Evolutionary conservation across 1,139 yeast species (phyloP).

Genomic region (Lodderomyces beijingensis): DNA sequence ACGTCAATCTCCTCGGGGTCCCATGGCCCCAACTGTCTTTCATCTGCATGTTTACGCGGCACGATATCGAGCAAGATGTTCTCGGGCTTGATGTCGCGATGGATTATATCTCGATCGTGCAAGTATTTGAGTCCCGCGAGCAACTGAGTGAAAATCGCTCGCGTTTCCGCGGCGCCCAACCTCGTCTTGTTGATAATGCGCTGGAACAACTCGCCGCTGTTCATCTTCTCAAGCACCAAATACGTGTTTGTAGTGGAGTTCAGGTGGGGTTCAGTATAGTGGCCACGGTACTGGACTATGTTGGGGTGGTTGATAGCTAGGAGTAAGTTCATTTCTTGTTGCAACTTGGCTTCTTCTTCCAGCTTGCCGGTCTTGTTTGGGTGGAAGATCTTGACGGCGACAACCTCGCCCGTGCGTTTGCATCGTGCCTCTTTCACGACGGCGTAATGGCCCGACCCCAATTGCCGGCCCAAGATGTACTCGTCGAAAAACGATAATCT

Average conservation of each 20-base stretch:
- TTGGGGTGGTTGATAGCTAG: conserved; percentile 67
- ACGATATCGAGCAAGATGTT: conserved; percentile 73
- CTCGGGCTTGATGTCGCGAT: conserved; percentile 87
- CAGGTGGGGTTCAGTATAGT: conserved; percentile 65
- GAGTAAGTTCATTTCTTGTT: conserved; percentile 64
- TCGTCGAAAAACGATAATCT: conserved; percentile 51
- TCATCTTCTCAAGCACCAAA: conserved; percentile 67
- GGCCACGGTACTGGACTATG: conserved; percentile 62
- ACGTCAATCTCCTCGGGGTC: conserved; percentile 60
- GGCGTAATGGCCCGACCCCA: conserved; percentile 79
- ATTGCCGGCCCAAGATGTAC: conserved; percentile 54
- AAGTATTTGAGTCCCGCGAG: conserved; percentile 59
- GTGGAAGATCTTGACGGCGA: conserved; percentile 75
- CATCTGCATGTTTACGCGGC: conserved; percentile 35
- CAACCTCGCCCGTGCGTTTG: conserved; percentile 52
- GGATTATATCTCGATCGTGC: conserved; percentile 75
- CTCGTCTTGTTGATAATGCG: conserved; percentile 61
- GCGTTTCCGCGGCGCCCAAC: conserved; percentile 58
- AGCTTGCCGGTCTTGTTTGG: conserved; percentile 43
- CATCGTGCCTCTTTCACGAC: conserved; percentile 66
- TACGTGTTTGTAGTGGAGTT: conserved; percentile 54
- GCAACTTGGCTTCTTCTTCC: conserved; percentile 45
- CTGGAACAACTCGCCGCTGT: conserved; percentile 71
- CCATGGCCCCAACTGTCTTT: conserved; percentile 69
- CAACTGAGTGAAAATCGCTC: conserved; percentile 56